These are phyloP conservation scores for Fusarium sp. DNA, from an alignment of 2,329 filamentous ascomycete species.

Conservation along the genomic window DNA sequence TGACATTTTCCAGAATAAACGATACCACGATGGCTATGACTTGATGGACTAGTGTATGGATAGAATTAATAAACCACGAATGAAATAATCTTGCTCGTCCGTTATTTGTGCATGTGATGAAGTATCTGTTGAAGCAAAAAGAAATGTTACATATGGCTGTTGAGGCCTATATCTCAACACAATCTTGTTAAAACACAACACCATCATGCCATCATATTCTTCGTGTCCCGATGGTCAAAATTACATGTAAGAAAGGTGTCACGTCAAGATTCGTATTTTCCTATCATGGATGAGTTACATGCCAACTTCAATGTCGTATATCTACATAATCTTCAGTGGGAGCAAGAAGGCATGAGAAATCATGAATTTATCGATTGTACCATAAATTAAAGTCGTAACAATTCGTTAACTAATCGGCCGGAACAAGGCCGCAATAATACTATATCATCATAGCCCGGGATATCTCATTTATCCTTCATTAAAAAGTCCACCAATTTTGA, in stretches of 20 bases:
- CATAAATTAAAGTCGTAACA: constrained; percentile 44
- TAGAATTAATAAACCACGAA: constrained; percentile 31
- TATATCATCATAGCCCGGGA: constrained; percentile 16
- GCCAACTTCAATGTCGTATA: too few species aligned
- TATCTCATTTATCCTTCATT: constrained; percentile 14
- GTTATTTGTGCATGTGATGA: background rate
- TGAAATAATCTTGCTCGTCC: background rate
- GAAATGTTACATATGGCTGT: too few species aligned
- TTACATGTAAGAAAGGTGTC: too few species aligned
- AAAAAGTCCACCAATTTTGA: constrained; percentile 6
- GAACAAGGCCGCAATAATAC: constrained; percentile 19
- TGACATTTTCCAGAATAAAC: constrained; percentile 6
- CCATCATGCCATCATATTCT: too few species aligned
- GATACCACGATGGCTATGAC: constrained; percentile 13
- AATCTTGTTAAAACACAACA: too few species aligned
- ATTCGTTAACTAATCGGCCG: constrained; percentile 37
- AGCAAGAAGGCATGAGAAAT: background rate
- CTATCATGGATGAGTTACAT: too few species aligned
- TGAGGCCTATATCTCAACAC: too few species aligned
- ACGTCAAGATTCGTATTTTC: too few species aligned
- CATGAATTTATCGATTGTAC: constrained; percentile 36
- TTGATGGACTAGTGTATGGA: constrained; percentile 22
- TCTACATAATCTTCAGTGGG: too few species aligned
- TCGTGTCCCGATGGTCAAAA: too few species aligned
- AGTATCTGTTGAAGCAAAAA: background rate